Percentiles rank a stretch among this genome's conserved stretches.
These are phyloP conservation scores for Calonectria multiphialidica DNA, from an alignment of 2,329 filamentous ascomycete species.

Conservation along the genomic window DNA sequence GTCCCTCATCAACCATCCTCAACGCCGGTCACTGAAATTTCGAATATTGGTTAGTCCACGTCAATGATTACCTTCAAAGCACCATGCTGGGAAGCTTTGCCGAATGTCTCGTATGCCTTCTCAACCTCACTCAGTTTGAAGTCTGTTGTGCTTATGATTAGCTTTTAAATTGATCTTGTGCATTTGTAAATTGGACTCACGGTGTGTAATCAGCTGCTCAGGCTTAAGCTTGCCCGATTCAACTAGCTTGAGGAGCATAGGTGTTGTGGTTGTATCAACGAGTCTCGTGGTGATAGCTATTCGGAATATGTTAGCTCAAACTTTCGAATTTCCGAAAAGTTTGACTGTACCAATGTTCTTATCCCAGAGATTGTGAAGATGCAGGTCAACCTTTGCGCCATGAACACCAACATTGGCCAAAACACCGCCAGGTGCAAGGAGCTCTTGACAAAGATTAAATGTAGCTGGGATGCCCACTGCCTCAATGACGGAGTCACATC, in stretches of 20 bases:
- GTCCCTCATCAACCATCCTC: neutral
- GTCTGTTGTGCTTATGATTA: neutral
- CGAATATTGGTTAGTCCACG: constrained; percentile 17
- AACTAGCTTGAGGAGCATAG: constrained; percentile 61
- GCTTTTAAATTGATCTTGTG: fast-evolving
- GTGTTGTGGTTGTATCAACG: constrained; percentile 60
- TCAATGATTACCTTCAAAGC: constrained; percentile 37
- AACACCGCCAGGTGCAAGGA: constrained; percentile 64
- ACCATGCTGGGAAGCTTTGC: constrained; percentile 31
- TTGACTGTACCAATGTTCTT: constrained; percentile 61
- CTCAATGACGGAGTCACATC: constrained; percentile 70
- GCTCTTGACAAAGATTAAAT: constrained; percentile 64
- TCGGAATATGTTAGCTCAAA: neutral
- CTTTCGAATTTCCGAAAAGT: neutral
- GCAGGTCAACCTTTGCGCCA: constrained; percentile 63
- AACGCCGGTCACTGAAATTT: neutral
- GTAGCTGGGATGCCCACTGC: constrained; percentile 66
- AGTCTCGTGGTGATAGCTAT: constrained; percentile 60
- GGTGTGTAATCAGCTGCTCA: constrained; percentile 58
- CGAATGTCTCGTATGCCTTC: constrained; percentile 34
- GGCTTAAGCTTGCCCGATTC: constrained; percentile 56
- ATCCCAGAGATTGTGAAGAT: constrained; percentile 66
- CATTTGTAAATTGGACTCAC: constrained; percentile 31
- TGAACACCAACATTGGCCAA: constrained; percentile 72
- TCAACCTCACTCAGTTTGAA: constrained; percentile 38